Percentiles rank a stretch among this genome's conserved stretches.
Evolutionary conservation across 345 rosid genomes (phyloP).

Genomic region (Triadica sebifera): DNA sequence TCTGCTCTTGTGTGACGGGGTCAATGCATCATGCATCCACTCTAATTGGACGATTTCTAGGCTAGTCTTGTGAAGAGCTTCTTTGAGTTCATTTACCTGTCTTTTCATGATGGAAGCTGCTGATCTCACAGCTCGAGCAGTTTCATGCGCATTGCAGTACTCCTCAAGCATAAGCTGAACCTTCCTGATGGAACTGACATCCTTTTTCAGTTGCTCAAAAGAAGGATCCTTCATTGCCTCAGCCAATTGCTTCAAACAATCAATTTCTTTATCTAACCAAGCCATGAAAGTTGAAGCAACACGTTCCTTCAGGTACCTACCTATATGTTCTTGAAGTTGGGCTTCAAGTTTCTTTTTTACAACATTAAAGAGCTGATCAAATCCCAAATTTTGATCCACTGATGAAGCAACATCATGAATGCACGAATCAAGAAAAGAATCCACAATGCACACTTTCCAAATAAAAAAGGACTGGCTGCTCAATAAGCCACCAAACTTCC

Average conservation of each 20-base stretch:
- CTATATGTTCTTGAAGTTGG: conserved; percentile 69
- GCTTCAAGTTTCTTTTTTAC: conserved; percentile 70
- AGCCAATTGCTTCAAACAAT: conserved; percentile 43
- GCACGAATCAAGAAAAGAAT: conserved; percentile 83
- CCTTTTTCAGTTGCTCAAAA: conserved; percentile 43
- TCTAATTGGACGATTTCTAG: conserved; percentile 85
- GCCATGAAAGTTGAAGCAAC: conserved; percentile 58
- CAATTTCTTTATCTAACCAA: conserved; percentile 64
- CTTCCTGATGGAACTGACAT: conserved; percentile 45
- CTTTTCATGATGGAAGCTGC: conserved; percentile 69
- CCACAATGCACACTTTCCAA: conserved; percentile 77
- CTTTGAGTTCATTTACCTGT: conserved; percentile 67
- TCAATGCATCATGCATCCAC: conserved; percentile 75
- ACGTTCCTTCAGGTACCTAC: conserved; percentile 56
- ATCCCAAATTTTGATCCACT: conserved; percentile 73
- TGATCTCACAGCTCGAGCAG: conserved; percentile 75
- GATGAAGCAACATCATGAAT: conserved; percentile 68
- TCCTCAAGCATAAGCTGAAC: conserved; percentile 80
- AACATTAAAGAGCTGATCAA: conserved; percentile 73
- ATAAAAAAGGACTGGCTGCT: conserved; percentile 67
- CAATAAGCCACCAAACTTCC: conserved; percentile 63
- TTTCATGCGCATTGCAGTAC: conserved; percentile 79
- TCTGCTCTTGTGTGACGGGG: conserved; percentile 60
- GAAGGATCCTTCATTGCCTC: conserved; percentile 43
- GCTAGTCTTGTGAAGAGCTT: conserved; percentile 60